Conservation (phyloP, 169 alveolate genomes). For the Besnoitia besnoiti region DNA sequence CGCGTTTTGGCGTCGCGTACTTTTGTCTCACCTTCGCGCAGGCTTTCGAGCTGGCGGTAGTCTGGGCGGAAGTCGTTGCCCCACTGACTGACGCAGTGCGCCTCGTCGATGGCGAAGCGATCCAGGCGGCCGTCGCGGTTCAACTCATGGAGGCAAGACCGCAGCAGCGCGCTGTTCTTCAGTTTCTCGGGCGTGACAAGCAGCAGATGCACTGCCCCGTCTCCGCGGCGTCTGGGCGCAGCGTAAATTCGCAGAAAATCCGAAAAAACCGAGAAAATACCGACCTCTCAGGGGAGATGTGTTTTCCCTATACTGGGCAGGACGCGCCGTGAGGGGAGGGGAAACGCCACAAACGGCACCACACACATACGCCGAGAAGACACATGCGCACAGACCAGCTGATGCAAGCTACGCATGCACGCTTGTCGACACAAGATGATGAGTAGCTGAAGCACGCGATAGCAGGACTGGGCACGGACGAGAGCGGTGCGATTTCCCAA, state of each 20-base stretch:
- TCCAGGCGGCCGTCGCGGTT: conserved; percentile 82
- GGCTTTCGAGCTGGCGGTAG: conserved; percentile 85
- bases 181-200: conserved; percentile 96
- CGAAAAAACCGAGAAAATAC: neutral
- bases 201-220: conserved; percentile 71
- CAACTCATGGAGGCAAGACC: conserved; percentile 78
- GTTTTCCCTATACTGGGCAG: too few species aligned
- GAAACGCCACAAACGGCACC: too few species aligned
- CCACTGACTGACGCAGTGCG: conserved; percentile 99
- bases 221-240: neutral
- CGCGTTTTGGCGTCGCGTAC: too few species aligned
- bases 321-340: too few species aligned
- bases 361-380: too few species aligned
- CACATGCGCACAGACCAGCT: too few species aligned
- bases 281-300: too few species aligned
- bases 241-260: neutral
- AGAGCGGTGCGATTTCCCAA: too few species aligned
- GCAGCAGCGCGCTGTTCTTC: conserved; percentile 82
- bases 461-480: too few species aligned
- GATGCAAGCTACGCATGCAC: too few species aligned
- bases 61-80: conserved; percentile 99
- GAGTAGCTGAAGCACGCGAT: too few species aligned
- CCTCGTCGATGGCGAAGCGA: conserved; percentile 98
- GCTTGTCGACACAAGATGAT: too few species aligned
- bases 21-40: conserved; percentile 74